Base-by-base conservation (phyloP, 257 asterid species). In the Lavandula angustifolia region DNA sequence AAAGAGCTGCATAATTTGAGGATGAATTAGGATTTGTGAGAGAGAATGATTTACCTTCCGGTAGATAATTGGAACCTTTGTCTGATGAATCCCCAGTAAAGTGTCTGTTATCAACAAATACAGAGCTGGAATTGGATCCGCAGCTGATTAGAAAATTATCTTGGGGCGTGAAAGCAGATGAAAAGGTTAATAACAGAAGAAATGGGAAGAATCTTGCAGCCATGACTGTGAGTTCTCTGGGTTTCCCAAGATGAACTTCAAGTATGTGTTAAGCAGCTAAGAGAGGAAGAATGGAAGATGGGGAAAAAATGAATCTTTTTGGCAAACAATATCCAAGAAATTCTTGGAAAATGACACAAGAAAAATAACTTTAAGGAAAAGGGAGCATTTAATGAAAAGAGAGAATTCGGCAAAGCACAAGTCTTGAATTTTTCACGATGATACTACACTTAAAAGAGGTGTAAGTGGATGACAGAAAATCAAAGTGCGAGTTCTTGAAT, bases 121-220 rank as follows among this genome's bases (percentile, higher is more conserved):
- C 35, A 32, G 74, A 32, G 48, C 63, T 68, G 44, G 55, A 35
- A 55, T 55, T 68, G 33, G 95, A 85, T 66, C 96, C 97, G 63
- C 95, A 87, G 86, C 58, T 85, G 55, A 89, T 52, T 29, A 89
- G 84, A 73, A 80, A 85, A 64, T 85, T 83, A 33, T 87, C 95
- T 75, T 71, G 80, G 6, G 97, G 94, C 9, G 78, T 60, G 68
- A 89, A 89, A 66, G 82, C 87, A 49, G 54, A 27, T 27, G 69
- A 72, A 14, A 71, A 50, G 22, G 44, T 31, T 40, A 75, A 49
- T 52, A 47, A 56, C 60, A 82, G 67, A 69, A 75, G 18, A 59
- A 84, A 41, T 34, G 74, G 64, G 35, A 75, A 51, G 49, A 62
- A 13, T 65, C 50, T 85, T 37, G 67, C 73, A 50, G 48, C 82